Evolutionary conservation across 202 grass and related monocot species (phyloP).

Genomic region (Musa balbisiana): DNA sequence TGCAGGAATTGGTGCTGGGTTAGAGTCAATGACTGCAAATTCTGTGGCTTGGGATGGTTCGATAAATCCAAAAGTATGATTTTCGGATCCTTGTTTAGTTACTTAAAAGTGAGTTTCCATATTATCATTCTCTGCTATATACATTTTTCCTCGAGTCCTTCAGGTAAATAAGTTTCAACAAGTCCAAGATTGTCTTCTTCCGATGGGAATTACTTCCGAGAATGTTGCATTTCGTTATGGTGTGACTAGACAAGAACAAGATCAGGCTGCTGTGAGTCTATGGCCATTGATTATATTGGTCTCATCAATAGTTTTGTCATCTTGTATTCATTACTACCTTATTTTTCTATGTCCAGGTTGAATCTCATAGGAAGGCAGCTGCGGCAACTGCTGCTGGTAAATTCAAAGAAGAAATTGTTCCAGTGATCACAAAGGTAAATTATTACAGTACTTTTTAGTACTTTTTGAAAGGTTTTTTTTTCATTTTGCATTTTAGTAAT

Average conservation of each 20-base stretch:
- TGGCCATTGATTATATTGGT: not conserved
- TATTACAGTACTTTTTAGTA: not conserved
- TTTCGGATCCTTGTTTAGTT: not conserved
- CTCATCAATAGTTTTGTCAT: not conserved
- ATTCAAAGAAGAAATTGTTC: constrained; percentile 91
- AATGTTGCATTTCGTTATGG: constrained; percentile 79
- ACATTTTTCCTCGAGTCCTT: not conserved
- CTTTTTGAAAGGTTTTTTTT: not conserved
- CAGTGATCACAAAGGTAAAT: constrained; percentile 68
- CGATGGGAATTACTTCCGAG: constrained; percentile 94
- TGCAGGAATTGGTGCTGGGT: constrained; percentile 75
- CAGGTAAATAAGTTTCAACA: constrained; percentile 61
- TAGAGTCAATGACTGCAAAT: constrained; percentile 73
- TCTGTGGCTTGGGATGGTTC: constrained; percentile 65
- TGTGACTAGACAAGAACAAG: constrained; percentile 81
- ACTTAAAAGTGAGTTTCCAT: not conserved
- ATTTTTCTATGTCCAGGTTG: constrained; percentile 33
- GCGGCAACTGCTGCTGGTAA: constrained; percentile 74
- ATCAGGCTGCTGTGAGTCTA: constrained; percentile 75
- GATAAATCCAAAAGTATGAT: constrained; percentile 71
- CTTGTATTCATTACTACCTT: not conserved
- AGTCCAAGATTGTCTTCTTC: constrained; percentile 87
- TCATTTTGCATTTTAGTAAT: not conserved
- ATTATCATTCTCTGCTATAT: not conserved
- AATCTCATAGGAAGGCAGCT: constrained; percentile 78